Percentiles rank a stretch among this genome's conserved stretches.
phyloP scores from a whole-genome alignment of 1,284 basidiomycete species.

The Pseudozyma flocculosa region DNA sequence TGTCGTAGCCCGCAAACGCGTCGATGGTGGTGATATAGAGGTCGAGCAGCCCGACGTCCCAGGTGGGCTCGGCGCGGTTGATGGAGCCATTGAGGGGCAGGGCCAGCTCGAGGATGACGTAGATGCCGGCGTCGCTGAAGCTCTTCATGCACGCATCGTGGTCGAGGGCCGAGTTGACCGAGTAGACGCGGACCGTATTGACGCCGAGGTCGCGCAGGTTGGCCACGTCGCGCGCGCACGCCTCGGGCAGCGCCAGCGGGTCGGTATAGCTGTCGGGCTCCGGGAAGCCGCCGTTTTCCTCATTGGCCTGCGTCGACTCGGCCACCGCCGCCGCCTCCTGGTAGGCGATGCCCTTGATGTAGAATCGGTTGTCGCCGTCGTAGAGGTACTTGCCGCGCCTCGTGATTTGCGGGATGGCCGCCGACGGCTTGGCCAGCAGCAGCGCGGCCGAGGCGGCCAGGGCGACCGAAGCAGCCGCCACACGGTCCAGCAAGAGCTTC shows the following conservation, averaged over 20 bases:
- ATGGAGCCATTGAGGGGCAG: slow-evolving; percentile 84
- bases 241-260: slow-evolving; percentile 69
- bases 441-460: not conserved
- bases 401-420: slow-evolving; percentile 17
- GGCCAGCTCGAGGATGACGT: slow-evolving; percentile 85
- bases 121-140: slow-evolving; percentile 77
- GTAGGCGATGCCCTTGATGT: slow-evolving; percentile 87
- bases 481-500: slow-evolving; percentile 6
- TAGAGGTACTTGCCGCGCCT: slow-evolving; percentile 78
- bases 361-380: slow-evolving; percentile 71
- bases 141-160: slow-evolving; percentile 82
- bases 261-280: slow-evolving; percentile 71
- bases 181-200: slow-evolving; percentile 68
- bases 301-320: slow-evolving; percentile 62
- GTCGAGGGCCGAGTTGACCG: slow-evolving; percentile 74
- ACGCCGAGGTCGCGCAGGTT: slow-evolving; percentile 65
- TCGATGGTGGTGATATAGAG: slow-evolving; percentile 77
- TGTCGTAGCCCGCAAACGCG: slow-evolving; percentile 62
- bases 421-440: slow-evolving; percentile 5
- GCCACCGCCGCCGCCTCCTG: slow-evolving; percentile 73
- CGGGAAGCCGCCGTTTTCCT: slow-evolving; percentile 64
- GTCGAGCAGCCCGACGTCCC: slow-evolving; percentile 80
- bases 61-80: slow-evolving; percentile 71
- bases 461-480: slow-evolving; percentile 2
- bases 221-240: slow-evolving; percentile 76